phyloP scores from a whole-genome alignment of 1,284 basidiomycete genomes.

The Marasmius tenuissimus region DNA sequence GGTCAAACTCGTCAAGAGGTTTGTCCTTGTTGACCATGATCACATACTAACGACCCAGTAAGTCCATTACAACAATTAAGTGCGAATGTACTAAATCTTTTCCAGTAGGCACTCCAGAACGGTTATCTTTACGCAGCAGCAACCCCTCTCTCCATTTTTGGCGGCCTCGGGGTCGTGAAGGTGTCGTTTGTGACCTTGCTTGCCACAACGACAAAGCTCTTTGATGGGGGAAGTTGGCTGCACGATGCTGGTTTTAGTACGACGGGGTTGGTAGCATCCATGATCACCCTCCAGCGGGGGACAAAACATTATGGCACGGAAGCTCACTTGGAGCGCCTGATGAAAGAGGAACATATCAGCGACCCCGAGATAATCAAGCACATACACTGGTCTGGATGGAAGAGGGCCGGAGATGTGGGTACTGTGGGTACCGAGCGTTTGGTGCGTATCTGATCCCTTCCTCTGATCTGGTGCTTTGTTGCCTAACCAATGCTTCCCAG shows the following conservation, averaged over 20 bases:
- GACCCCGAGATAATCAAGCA: neutral
- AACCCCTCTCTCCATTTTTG: constrained; percentile 10
- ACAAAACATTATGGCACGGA: neutral
- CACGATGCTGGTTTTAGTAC: neutral
- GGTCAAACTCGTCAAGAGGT: too few relatives aligned
- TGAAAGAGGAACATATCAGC: neutral
- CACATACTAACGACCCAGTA: too few relatives aligned
- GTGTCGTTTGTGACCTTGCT: constrained; percentile 2
- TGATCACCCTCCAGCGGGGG: neutral
- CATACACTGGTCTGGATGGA: neutral
- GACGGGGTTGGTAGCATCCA: neutral
- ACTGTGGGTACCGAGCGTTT: neutral
- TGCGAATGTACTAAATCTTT: too few relatives aligned
- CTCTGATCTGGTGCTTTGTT: too few relatives aligned
- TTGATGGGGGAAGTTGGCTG: neutral
- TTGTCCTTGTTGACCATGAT: too few relatives aligned
- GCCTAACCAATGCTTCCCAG: neutral
- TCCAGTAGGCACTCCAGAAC: constrained; percentile 1
- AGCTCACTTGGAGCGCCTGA: neutral
- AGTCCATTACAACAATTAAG: too few relatives aligned
- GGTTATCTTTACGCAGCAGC: constrained; percentile 11
- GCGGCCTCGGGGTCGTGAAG: constrained; percentile 8
- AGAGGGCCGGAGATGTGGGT: neutral
- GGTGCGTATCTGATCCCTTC: too few relatives aligned
- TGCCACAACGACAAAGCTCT: neutral